A percentile compares a stretch with the other conserved stretches of the same genome.
Evolutionary conservation across 2,329 filamentous ascomycete species (phyloP).

Genomic region (Alternaria rosae): DNA sequence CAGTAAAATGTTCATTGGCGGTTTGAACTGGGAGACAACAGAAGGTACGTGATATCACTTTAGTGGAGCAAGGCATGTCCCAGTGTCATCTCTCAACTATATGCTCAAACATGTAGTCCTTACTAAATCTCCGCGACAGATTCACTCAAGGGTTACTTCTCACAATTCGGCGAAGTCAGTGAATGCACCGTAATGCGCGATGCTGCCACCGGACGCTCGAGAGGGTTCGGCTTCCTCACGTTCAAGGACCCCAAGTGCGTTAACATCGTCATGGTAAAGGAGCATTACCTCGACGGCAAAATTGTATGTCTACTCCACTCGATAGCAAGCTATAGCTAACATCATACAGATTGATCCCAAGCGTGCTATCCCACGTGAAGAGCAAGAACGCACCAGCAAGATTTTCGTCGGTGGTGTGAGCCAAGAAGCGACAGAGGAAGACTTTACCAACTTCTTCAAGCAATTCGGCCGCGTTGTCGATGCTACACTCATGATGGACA

Average conservation of each 20-base stretch:
- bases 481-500: conserved; percentile 99
- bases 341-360: conserved; percentile 88
- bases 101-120: not conserved
- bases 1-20: conserved; percentile 99
- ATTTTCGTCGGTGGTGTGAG: conserved; percentile 98
- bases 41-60: conserved; percentile 73
- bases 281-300: conserved; percentile 97
- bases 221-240: conserved; percentile 96
- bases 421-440: conserved; percentile 94
- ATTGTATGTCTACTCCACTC: conserved; percentile 72
- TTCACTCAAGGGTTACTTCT: conserved; percentile 95
- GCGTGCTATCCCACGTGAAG: conserved; percentile 93
- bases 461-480: conserved; percentile 96
- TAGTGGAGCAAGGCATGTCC: not conserved
- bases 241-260: conserved; percentile 98
- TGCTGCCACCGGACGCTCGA: conserved; percentile 87
- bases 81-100: not conserved
- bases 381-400: conserved; percentile 98
- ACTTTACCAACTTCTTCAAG: conserved; percentile 96
- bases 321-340: conserved; percentile 26
- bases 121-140: conserved; percentile 62
- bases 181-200: conserved; percentile 99
- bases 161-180: conserved; percentile 94
- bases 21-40: conserved; percentile 98
- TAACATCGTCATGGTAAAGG: conserved; percentile 99